Percentiles rank a stretch among this genome's conserved stretches.
Conservation (phyloP, 1,284 basidiomycete genomes). For the Trichosporon faecale region DNA sequence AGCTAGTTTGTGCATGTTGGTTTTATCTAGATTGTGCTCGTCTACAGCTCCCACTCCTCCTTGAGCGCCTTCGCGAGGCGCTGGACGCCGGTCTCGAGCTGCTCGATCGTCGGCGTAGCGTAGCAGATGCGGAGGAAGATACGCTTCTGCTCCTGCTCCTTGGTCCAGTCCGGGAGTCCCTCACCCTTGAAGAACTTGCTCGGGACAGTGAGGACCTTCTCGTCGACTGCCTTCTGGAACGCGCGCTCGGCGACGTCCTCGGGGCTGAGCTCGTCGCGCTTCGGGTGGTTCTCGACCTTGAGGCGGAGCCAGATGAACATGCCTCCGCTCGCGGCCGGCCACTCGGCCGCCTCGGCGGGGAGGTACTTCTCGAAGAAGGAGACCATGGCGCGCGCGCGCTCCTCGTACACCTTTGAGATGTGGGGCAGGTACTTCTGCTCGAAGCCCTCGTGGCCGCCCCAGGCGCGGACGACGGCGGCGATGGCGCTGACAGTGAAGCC, state of each 20-base stretch:
- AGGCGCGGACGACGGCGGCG: slow-evolving; percentile 36
- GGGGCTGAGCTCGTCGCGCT: slow-evolving; percentile 22
- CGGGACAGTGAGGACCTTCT: slow-evolving; percentile 35
- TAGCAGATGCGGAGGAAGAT: slow-evolving; percentile 40
- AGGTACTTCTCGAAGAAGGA: slow-evolving; percentile 33
- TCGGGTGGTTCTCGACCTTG: slow-evolving; percentile 39
- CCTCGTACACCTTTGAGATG: slow-evolving; percentile 37
- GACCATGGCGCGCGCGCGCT: slow-evolving; percentile 36
- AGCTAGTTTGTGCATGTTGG: no score
- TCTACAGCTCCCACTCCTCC: slow-evolving; percentile 10
- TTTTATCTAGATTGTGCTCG: no score
- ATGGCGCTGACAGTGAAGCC: slow-evolving; percentile 44
- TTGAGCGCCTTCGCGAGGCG: slow-evolving; percentile 33
- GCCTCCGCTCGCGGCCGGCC: slow-evolving; percentile 33
- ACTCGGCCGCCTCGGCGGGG: slow-evolving; percentile 27
- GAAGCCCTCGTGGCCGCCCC: slow-evolving; percentile 44
- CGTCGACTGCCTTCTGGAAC: slow-evolving; percentile 33
- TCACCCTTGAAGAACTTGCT: slow-evolving; percentile 39
- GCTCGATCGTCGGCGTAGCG: slow-evolving; percentile 29
- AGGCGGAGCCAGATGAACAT: slow-evolving; percentile 48
- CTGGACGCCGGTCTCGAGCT: slow-evolving; percentile 42
- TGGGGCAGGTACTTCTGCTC: slow-evolving; percentile 42
- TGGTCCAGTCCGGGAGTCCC: slow-evolving; percentile 19
- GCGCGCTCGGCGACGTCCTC: slow-evolving; percentile 33
- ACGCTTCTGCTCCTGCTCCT: slow-evolving; percentile 35